Evolutionary conservation across 441 rosid species (phyloP), one percentile per base, ranked within the genome.

Genomic region (Macaranga tanarius): DNA sequence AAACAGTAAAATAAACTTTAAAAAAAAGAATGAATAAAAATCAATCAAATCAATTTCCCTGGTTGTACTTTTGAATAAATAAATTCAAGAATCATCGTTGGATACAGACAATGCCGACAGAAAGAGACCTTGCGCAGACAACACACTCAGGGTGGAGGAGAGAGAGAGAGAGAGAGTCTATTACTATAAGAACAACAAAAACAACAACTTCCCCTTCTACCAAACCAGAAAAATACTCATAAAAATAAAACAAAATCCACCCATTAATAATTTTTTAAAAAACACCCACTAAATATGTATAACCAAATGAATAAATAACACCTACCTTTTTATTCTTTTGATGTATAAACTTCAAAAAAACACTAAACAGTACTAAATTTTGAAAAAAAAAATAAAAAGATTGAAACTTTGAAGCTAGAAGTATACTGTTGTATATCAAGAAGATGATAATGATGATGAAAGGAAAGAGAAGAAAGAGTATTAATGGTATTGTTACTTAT

Each of bases 41-140:
- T 62, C 54, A 70, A 70, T 54, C 44, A 70, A 69, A 71, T 74
- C 76, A 66, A 69, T 56, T 66, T 48, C 60, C 2, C 62, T 56
- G 69, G 77, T 71, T 70, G 86, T 75, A 84, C 80, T 85, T 84
- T 68, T 51, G 82, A 76, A 74, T 58, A 72, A 79, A 75, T 60
- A 72, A 75, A 73, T 65, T n/a, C 2, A 67, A 73, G 77, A 82
- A 82, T 83, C 85, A 87, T 87, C 90, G 86, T 75, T 86, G 85
- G 89, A 90, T 84, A 87, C 89, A 84, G 91, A 89, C 92, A 88
- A 87, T 89, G 92, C 90, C 91, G 96, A 93, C 95, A 88, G 92
- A 89, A 89, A 94, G 95, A 84, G 93, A 88, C 92, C 82, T 80
- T 50, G 82, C 89, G 85, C 98, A 93, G 97, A 90, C 92, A 83